Conservation (phyloP, 441 rosid species). For the Pelargonium fulgidum region DNA sequence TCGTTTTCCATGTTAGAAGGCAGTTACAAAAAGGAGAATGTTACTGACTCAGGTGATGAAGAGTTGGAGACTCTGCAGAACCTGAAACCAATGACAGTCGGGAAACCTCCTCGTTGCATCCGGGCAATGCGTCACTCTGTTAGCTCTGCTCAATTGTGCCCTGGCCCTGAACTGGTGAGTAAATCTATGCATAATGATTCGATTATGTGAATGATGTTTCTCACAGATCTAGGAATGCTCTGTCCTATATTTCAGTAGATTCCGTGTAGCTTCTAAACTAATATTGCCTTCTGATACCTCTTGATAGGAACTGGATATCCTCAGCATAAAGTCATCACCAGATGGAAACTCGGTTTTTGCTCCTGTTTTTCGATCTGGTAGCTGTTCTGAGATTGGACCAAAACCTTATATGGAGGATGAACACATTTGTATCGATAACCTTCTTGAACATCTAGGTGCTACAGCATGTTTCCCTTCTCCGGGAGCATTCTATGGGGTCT, state of each 20-base stretch:
- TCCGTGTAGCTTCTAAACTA: neutral
- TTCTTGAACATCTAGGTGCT: conserved; percentile 38
- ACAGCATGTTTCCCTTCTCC: conserved; percentile 39
- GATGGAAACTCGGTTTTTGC: conserved; percentile 42
- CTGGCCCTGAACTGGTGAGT: conserved; percentile 51
- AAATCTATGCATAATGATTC: neutral
- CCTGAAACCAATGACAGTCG: conserved; percentile 40
- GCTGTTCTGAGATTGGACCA: conserved; percentile 37
- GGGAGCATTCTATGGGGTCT: conserved; percentile 53
- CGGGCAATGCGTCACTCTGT: conserved; percentile 40
- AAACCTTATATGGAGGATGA: conserved; percentile 44
- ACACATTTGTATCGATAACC: conserved; percentile 40
- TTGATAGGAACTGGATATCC: conserved; percentile 52
- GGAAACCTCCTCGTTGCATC: conserved; percentile 78
- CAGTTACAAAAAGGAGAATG: conserved; percentile 34
- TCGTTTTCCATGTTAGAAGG: conserved; percentile 36
- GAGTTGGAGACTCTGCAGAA: conserved; percentile 41
- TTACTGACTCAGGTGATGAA: conserved; percentile 34
- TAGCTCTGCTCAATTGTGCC: conserved; percentile 38
- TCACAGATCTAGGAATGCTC: neutral
- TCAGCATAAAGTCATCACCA: conserved; percentile 42
- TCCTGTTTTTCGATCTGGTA: conserved; percentile 56
- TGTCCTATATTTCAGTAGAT: neutral
- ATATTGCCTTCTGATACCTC: conserved; percentile 12
- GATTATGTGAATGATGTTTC: neutral